These are phyloP conservation scores for Diaporthe longicolla DNA, from an alignment of 2,329 filamentous ascomycete genomes.

Conservation along the genomic window DNA sequence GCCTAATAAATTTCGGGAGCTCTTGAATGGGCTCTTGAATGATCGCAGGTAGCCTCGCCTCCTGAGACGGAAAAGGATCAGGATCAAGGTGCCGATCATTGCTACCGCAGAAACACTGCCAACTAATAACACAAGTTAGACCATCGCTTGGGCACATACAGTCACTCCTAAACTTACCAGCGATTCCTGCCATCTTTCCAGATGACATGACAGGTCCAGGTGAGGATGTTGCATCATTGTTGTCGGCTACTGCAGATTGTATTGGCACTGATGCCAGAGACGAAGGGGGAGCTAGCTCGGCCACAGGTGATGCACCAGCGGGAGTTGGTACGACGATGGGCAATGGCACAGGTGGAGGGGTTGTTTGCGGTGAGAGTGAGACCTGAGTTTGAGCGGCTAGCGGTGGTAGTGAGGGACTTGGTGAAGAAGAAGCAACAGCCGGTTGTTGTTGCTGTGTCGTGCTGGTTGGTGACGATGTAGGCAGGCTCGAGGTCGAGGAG, in stretches of 20 bases:
- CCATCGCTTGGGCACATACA: not conserved
- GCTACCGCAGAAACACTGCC: slow-evolving; percentile 30
- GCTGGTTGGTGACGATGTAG: slow-evolving; percentile 5
- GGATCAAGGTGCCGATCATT: slow-evolving; percentile 16
- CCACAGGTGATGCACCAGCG: not conserved
- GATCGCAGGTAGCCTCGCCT: slow-evolving; percentile 6
- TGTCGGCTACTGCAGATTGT: not conserved
- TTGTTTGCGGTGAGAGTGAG: slow-evolving; percentile 10
- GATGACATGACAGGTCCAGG: slow-evolving; percentile 20
- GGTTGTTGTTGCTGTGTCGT: slow-evolving; percentile 2
- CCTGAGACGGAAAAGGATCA: slow-evolving; percentile 22
- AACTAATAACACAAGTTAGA: slow-evolving; percentile 19
- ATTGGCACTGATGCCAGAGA: slow-evolving; percentile 3
- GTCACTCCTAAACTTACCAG: slow-evolving; percentile 9
- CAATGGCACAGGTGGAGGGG: slow-evolving; percentile 27
- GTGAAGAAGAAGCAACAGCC: not conserved
- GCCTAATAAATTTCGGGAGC: not conserved
- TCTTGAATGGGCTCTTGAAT: slow-evolving; percentile 1
- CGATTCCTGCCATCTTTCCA: slow-evolving; percentile 33
- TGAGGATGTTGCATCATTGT: not conserved
- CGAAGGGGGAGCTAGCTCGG: not conserved
- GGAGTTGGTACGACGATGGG: slow-evolving; percentile 11
- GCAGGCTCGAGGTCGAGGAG: slow-evolving; percentile 11
- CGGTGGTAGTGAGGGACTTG: not conserved
- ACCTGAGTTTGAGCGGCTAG: slow-evolving; percentile 1